These are phyloP conservation scores for Cladorrhinum samala DNA, from an alignment of 495 filamentous ascomycete genomes.

Conservation along the genomic window DNA sequence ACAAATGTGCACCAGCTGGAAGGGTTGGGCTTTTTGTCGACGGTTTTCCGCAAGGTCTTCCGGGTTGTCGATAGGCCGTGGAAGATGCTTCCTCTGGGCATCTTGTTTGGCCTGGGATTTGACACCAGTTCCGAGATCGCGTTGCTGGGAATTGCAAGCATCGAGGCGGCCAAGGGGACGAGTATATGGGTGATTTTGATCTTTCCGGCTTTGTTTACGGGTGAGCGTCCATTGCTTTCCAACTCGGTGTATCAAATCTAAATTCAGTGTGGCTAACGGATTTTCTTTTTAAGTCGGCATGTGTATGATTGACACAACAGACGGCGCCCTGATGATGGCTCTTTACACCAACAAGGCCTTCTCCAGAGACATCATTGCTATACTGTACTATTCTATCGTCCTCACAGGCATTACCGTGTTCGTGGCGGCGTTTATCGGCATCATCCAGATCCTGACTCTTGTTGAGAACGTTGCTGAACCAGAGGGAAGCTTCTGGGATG, in stretches of 20 bases:
- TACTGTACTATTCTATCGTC: slow-evolving; percentile 91
- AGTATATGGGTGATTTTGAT: slow-evolving; percentile 92
- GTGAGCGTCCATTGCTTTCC: slow-evolving; percentile 33
- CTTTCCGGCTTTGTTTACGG: slow-evolving; percentile 85
- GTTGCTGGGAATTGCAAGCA: slow-evolving; percentile 78
- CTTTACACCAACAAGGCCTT: slow-evolving; percentile 76
- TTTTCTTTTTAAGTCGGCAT: slow-evolving; percentile 61
- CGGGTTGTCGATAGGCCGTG: slow-evolving; percentile 82
- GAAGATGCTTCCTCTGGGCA: slow-evolving; percentile 94
- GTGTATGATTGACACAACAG: slow-evolving; percentile 84
- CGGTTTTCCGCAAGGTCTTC: slow-evolving; percentile 69
- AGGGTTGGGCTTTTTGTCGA: slow-evolving; percentile 68
- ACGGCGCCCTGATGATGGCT: slow-evolving; percentile 92
- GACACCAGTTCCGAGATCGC: slow-evolving; percentile 95
- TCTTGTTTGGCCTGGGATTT: slow-evolving; percentile 90
- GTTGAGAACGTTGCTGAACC: slow-evolving; percentile 68
- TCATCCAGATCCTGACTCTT: slow-evolving; percentile 76
- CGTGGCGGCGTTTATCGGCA: slow-evolving; percentile 78
- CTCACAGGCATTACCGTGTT: slow-evolving; percentile 81
- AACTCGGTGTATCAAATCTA: neutral
- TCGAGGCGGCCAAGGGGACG: slow-evolving; percentile 78
- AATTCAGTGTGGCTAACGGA: slow-evolving; percentile 1
- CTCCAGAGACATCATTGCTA: slow-evolving; percentile 72
- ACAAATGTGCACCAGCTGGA: slow-evolving; percentile 63
- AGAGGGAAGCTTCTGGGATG: slow-evolving; percentile 77